phyloP scores from a whole-genome alignment of 805 yeast genomes.

The Kazachstania kunashirensis region DNA sequence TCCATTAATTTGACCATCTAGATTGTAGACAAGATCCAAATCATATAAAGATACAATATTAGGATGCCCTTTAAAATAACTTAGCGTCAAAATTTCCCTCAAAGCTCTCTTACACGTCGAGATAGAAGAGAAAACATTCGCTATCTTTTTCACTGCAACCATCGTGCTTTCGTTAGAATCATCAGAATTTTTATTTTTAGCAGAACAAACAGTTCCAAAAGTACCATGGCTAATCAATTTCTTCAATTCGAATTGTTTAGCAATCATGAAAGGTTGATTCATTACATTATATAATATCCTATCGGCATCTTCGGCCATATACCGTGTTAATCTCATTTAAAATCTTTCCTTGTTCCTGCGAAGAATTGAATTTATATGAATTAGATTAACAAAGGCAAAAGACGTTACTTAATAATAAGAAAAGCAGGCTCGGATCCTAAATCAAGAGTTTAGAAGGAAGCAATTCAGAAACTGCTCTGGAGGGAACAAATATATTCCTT shows the following conservation, averaged over 20 bases:
- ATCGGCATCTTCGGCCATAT: not conserved
- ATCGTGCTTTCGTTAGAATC: conserved; percentile 55
- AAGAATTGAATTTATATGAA: too few species aligned
- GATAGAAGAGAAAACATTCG: conserved; percentile 82
- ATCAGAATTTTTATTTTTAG: conserved; percentile 59
- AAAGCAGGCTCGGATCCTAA: too few species aligned
- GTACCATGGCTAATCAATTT: conserved; percentile 96
- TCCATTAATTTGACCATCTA: conserved; percentile 75
- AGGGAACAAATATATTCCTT: too few species aligned
- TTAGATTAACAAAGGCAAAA: too few species aligned
- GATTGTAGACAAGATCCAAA: conserved; percentile 63
- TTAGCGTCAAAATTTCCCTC: conserved; percentile 76
- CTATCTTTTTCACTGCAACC: conserved; percentile 94
- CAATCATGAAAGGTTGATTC: conserved; percentile 87
- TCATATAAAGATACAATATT: conserved; percentile 92
- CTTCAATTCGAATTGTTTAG: conserved; percentile 72
- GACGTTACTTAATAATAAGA: too few species aligned
- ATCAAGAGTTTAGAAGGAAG: too few species aligned
- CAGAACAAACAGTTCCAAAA: conserved; percentile 91
- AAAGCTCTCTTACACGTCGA: conserved; percentile 84
- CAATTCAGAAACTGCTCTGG: too few species aligned
- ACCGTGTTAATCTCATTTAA: too few species aligned
- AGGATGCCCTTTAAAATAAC: conserved; percentile 91
- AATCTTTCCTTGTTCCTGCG: too few species aligned
- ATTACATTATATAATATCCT: conserved; percentile 34